These are phyloP conservation scores for Trichoderma gamsii DNA, from an alignment of 495 filamentous ascomycete species.

Conservation along the genomic window DNA sequence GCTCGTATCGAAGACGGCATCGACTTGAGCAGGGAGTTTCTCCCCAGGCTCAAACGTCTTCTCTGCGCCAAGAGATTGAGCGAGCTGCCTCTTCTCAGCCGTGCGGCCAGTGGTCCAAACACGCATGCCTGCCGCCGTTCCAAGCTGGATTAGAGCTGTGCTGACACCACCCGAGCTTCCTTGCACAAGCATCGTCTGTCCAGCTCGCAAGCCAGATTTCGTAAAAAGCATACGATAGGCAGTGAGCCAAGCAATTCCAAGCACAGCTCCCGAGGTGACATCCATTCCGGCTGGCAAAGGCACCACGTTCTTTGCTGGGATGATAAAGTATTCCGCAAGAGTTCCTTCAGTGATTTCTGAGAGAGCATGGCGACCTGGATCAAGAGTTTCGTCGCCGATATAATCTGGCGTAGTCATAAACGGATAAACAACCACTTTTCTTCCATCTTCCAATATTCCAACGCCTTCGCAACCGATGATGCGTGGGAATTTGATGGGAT, in stretches of 20 bases:
- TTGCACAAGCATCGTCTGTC: constrained; percentile 8
- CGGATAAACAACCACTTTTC: neutral
- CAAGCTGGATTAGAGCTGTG: neutral
- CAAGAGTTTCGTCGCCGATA: neutral
- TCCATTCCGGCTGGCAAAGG: neutral
- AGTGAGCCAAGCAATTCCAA: constrained; percentile 4
- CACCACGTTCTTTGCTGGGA: neutral
- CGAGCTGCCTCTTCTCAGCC: neutral
- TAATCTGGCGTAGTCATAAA: neutral
- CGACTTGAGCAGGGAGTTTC: neutral
- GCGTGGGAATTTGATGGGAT: neutral
- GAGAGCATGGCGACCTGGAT: neutral
- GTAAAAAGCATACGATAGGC: constrained; percentile 5
- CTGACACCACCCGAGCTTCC: constrained; percentile 1
- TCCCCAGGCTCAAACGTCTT: neutral
- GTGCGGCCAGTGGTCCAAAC: neutral
- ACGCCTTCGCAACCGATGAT: neutral
- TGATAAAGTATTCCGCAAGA: neutral
- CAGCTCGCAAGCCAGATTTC: neutral
- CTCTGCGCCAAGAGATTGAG: neutral
- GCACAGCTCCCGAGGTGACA: neutral
- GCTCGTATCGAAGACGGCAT: constrained; percentile 4
- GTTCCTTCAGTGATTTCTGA: neutral
- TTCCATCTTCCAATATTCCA: neutral
- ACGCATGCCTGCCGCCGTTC: neutral